Percentiles rank a stretch among this genome's conserved stretches.
Conservation (phyloP, 1,139 yeast genomes). For the Scheffersomyces segobiensis region DNA sequence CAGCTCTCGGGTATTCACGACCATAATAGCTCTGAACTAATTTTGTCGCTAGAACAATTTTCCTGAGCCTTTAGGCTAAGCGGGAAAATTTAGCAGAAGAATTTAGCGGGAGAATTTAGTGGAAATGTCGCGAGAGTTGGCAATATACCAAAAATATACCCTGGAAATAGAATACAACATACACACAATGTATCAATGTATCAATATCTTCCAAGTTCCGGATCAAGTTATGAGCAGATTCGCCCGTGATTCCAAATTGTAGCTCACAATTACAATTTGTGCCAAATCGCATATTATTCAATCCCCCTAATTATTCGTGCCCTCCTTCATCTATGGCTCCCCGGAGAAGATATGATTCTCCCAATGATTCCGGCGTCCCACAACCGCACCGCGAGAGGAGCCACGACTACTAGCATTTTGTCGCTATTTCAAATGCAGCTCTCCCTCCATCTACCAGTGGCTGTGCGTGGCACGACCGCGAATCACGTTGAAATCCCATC, state of each 20-base stretch:
- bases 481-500: background rate
- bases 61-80: background rate
- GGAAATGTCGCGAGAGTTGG: background rate
- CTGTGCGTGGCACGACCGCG: background rate
- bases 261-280: background rate
- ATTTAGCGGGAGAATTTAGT: background rate
- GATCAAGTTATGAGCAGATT: background rate
- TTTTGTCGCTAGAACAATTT: background rate
- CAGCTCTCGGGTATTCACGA: background rate
- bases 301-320: background rate
- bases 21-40: background rate
- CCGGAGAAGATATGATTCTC: background rate
- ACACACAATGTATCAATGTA: background rate
- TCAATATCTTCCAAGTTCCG: too few species aligned
- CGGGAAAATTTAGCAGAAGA: background rate
- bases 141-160: background rate
- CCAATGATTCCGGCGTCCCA: background rate
- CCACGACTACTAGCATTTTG: background rate
- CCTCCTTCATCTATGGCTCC: background rate
- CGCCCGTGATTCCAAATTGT: background rate
- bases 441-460: background rate
- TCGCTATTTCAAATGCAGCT: background rate
- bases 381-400: background rate
- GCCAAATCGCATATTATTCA: background rate
- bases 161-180: background rate